Percentiles rank a stretch among this genome's conserved stretches.
Conservation (phyloP, 106 monocot species). For the Agapanthus africanus region DNA sequence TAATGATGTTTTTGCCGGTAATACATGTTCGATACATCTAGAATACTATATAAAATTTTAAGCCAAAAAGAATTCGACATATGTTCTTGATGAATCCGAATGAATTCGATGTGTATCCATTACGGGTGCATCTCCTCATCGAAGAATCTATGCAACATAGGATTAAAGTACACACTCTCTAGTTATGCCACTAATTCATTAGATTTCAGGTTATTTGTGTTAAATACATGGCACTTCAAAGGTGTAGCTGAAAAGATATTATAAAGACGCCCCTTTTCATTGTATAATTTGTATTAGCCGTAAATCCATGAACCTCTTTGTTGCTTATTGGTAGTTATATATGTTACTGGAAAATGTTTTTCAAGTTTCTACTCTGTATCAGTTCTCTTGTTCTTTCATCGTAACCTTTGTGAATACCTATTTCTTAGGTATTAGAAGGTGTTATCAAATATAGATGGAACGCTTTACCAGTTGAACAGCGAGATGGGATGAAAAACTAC, state of each 20-base stretch:
- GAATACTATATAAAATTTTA: too few species aligned
- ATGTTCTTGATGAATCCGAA: too few species aligned
- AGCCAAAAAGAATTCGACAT: too few species aligned
- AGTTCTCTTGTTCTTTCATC: background rate
- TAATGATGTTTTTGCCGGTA: too few species aligned
- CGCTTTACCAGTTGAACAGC: conserved; percentile 89
- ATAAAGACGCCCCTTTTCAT: background rate
- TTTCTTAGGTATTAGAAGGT: conserved; percentile 82
- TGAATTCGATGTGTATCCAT: too few species aligned
- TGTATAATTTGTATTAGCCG: background rate
- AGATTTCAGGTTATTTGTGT: background rate
- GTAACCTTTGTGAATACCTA: background rate
- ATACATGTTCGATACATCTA: too few species aligned
- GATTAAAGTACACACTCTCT: too few species aligned
- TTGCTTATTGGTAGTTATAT: background rate
- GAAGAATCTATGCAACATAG: too few species aligned
- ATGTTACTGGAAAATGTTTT: background rate
- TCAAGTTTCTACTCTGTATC: background rate
- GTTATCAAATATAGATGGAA: conserved; percentile 98
- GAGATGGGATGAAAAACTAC: conserved; percentile 98
- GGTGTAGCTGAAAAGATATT: background rate
- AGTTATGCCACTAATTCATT: background rate
- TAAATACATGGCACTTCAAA: background rate
- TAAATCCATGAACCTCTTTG: background rate
- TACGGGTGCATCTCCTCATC: too few species aligned